Conservation (phyloP, 140 eudicot species). For the Flaveria floridana region DNA sequence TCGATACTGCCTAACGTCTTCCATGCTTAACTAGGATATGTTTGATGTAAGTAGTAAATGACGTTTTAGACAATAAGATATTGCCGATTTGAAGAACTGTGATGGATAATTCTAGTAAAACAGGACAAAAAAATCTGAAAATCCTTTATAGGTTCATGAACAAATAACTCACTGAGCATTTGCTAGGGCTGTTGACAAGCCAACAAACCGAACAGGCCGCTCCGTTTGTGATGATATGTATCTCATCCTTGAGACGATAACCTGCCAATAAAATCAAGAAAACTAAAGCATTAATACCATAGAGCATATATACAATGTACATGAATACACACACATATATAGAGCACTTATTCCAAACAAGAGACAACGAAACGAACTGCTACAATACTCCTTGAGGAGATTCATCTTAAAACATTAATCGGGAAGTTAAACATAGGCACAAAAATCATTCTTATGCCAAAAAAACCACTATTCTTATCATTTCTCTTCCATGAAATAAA, state of each 20-base stretch:
- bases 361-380: not conserved
- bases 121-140: not conserved
- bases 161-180: slow-evolving; percentile 75
- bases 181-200: slow-evolving; percentile 96
- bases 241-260: slow-evolving; percentile 95
- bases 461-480: not conserved
- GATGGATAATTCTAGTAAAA: slow-evolving; percentile 12
- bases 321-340: not conserved
- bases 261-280: slow-evolving; percentile 43
- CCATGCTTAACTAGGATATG: slow-evolving; percentile 1
- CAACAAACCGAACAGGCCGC: slow-evolving; percentile 84
- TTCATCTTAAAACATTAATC: not conserved
- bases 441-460: slow-evolving; percentile 1
- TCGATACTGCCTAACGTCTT: slow-evolving; percentile 2
- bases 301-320: slow-evolving; percentile 17
- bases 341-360: slow-evolving; percentile 1
- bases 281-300: slow-evolving; percentile 16
- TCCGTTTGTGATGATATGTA: slow-evolving; percentile 98
- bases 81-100: not conserved
- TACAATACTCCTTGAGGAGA: slow-evolving; percentile 6
- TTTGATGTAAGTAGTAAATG: slow-evolving; percentile 4
- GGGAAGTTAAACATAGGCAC: slow-evolving; percentile 3
- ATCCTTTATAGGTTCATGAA: slow-evolving; percentile 11
- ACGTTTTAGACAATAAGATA: slow-evolving; percentile 5
- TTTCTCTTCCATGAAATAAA: not conserved